Base-by-base conservation (phyloP, 1,284 basidiomycete species). In the Boletellus deceptivus region DNA sequence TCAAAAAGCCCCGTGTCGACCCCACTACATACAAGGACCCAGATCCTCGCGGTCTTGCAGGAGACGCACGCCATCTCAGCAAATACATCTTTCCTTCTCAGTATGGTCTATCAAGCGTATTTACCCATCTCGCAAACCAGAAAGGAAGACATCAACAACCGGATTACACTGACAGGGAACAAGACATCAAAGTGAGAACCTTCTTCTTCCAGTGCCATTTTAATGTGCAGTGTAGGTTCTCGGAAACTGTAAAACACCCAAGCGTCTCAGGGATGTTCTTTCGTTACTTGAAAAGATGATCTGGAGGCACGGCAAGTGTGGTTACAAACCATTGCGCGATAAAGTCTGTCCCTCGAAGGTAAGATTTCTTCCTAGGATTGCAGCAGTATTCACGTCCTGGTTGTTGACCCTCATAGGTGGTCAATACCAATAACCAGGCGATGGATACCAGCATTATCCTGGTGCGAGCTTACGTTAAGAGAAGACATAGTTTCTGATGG, bases 1-100 rank as follows among this genome's bases (percentile, higher is more conserved):
- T 50, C 24, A 67, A 60, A 40, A 67, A 63, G 40, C 51, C 59
- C 13, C 61, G 55, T 20, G 43, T 55, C 24, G 50, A 64, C 34
- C 59, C 63, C 29, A 57, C 48, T 1, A 51, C 55, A 7, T 70
- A 70, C 51, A 57, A 67, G 13, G 74, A 78, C 41, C 72, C 73
- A 1, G 75, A 80, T 54, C 68, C 73, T 20, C 69, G 65, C 13
- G 62, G 70, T 49, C 76, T 78, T 57, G 73, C 70, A 44, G 72
- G 72, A 40, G 64, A 78, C 48, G 77, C 79, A 1, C 77, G 88
- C 20, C 84, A 84, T 59, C 67, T 91, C 2, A 75, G 84, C 20
- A 93, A 92, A 71, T 90, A 94, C 63, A 72, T 96, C 0, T 95
- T 95, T 59, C 84, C 91, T 7, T 76, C 83, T 27, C 89, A 93